Base-by-base conservation (phyloP, 2,329 filamentous ascomycete species). In the Fusarium sp. region DNA sequence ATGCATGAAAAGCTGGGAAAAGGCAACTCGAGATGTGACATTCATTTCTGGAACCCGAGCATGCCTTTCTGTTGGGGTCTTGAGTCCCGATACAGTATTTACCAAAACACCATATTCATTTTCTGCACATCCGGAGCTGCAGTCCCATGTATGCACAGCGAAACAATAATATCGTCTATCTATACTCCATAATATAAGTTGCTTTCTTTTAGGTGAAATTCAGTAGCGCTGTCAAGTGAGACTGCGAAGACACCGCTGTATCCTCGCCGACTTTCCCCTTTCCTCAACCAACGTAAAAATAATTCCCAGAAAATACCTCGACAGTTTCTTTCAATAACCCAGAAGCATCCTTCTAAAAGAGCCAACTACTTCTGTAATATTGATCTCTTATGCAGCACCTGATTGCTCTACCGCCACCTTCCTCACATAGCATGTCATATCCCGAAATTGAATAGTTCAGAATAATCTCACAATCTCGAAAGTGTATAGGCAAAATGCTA, bases 401-500 rank as follows among this genome's bases (percentile, higher is more conserved):
- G 18, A 12, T 8, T 26, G n/a, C 48, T 22, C 14, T 35, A 14
- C 7, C 7, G n/a, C n/a, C 2, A 16, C 11, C 4, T 15, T 35
- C 10, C 9, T 26, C 8, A 26, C n/a, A 11, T 35, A 15, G 6
- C 6, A 51, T 6, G 13, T 11, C 9, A 11, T 26, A 14, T 26
- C 6, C 12, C 14, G 6, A 20, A 0, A 20, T 20, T 15, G 5
- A 7, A 26, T 20, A 3, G 7, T 5, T 15, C 6, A 11, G 16
- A 35, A 3, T 26, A 8, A 15, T 9, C 9, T 10, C 6, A 8
- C 14, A 26, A n/a, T 7, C 3, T 12, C 14, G 18, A 1, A 11
- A 6, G 13, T 15, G 9, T 11, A 35, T 22, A 15, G 12, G 2
- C 3, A 20, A 11, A 15, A 3, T 12, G 8, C 31, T 16, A 14